Conservation (phyloP, 768 basidiomycete species). For the Neoboletus subvelutipes region DNA sequence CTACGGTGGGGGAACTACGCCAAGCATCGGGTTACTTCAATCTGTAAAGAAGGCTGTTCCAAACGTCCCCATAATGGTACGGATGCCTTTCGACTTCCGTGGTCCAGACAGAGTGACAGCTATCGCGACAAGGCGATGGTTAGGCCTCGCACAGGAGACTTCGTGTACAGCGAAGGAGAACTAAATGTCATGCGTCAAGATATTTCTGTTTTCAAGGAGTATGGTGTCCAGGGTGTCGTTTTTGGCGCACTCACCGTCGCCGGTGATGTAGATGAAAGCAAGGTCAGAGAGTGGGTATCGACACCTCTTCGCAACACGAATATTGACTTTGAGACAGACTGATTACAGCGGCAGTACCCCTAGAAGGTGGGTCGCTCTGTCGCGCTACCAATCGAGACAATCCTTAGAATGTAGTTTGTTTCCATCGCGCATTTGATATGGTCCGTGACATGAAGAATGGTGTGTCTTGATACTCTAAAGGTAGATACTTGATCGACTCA, state of each 20-base stretch:
- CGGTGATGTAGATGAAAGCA: conserved; percentile 57
- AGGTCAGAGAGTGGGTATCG: conserved; percentile 45
- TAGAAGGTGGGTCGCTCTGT: conserved; percentile 50
- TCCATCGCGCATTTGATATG: conserved; percentile 82
- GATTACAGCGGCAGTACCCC: conserved; percentile 53
- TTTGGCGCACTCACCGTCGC: conserved; percentile 58
- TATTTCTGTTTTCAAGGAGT: conserved; percentile 56
- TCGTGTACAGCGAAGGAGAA: conserved; percentile 68
- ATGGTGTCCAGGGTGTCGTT: conserved; percentile 64
- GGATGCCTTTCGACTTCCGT: conserved; percentile 29
- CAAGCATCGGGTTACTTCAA: conserved; percentile 70
- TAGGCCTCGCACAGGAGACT: conserved; percentile 77
- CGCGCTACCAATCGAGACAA: background rate
- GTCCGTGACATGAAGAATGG: conserved; percentile 53
- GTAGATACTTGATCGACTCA: background rate
- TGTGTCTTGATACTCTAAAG: conserved; percentile 20
- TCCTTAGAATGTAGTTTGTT: conserved; percentile 53
- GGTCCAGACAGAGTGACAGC: background rate
- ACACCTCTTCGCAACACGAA: background rate
- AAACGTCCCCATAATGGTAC: conserved; percentile 68
- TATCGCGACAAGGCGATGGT: conserved; percentile 62
- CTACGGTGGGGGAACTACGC: conserved; percentile 79
- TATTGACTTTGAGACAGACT: conserved; percentile 39
- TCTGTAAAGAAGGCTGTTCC: conserved; percentile 50
- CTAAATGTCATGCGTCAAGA: conserved; percentile 75